Evolutionary conservation across 2,329 filamentous ascomycete genomes (phyloP), one percentile per base, ranked within the genome.

Genomic region (Pseudocercospora pini-densiflorae): DNA sequence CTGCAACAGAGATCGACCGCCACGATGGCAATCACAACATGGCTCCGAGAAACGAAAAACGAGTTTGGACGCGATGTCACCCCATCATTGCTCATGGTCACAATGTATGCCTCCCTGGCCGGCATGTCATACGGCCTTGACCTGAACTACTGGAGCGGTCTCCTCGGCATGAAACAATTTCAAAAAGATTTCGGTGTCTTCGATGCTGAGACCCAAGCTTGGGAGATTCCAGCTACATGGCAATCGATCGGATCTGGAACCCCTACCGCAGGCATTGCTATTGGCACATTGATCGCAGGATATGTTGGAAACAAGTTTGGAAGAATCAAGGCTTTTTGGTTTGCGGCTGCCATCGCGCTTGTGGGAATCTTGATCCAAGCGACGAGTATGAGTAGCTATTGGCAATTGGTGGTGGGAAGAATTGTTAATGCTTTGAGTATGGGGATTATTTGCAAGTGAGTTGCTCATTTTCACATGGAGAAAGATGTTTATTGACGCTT

Each of bases 51-150:
- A 14, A 61, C 58, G 16, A 61, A 65, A 43, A 58, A 63, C 43
- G 64, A 63, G 12, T 29, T 66, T 43, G n/a, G 49, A 9, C 64
- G 64, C 27, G 64, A 66, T 4, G 53, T 60, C 54, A 63, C 60
- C 29, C 6, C 23, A 19, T 54, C 64, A 9, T 36, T 66, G 3
- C 31, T 66, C 27, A 47, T 66, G 53, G 60, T 59, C 12, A 54
- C 58, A 9, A 29, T 36, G 40, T 67, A 67, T 23, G 65, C 65
- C 24, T 67, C 65, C 10, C 29, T 67, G 33, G 65, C 65, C n/a
- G 65, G 65, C 14, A 67, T 67, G 65, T 64, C 61, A 51, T 67
- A 67, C 31, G 65, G 65, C 29, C 14, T 67, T 16, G 65, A 67
- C 36, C 58, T 67, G 5, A 67, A 67, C 53, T 64, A 61, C 57